Base-by-base conservation (phyloP, 192 early-diverging fungal species). In the Coemansia sp. region DNA sequence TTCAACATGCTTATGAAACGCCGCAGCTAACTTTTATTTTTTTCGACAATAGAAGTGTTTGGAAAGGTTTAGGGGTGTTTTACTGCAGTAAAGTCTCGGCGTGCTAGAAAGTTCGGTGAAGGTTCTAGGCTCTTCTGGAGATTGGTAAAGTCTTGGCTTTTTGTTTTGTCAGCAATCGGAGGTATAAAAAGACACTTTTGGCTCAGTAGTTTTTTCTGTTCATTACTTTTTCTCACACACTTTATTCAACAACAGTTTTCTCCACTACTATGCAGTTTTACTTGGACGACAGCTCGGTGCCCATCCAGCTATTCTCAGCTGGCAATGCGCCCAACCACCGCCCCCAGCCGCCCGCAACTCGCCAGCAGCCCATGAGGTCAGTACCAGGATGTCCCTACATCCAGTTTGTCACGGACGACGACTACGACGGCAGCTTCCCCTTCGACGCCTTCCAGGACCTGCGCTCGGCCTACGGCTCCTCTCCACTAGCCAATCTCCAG, bases 371-470 rank as follows among this genome's bases (percentile, higher is more conserved):
- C n/a, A 31, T 39, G 38, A 65, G 72, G 25, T 62, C 72, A 3
- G 73, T 81, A 7, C 78, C 78, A 0, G 73, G 73, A 16, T 71
- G 69, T 37, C 78, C 78, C 6, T 81, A 75, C 42, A 81, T 81
- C 56, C 65, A 67, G 9, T 74, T 75, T 36, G 43, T 61, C 33
- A 41, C 62, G 21, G 78, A 81, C 41, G 66, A 72, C 60, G 78
- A 81, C 34, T 68, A 75, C 20, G 73, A 75, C 56, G 78, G 72
- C 63, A 71, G 69, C 63, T 81, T 72, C 28, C 73, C 78, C 5
- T 81, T 81, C 36, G 78, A 81, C 41, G 78, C 78, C 0, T 68
- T 81, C 62, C 72, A 81, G 33, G 78, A 74, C 12, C 66, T 81
- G 6, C 78, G 78, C 18, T 63, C 66, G 7, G 78, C 78, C n/a